Base-by-base conservation (phyloP, 495 filamentous ascomycete genomes). In the Diplogelasinospora grovesii region DNA sequence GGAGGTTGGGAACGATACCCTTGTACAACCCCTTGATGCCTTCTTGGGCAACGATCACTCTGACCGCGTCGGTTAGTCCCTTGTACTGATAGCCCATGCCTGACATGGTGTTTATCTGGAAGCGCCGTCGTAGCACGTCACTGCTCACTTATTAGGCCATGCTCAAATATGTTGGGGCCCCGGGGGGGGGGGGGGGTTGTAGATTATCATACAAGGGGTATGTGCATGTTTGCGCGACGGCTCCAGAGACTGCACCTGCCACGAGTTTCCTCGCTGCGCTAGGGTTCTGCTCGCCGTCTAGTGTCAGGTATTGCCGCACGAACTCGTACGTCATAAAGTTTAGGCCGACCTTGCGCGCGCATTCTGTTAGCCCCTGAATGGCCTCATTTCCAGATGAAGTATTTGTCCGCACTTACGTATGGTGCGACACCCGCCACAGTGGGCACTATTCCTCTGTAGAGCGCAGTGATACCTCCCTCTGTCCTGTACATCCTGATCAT, bases 251-350 rank as follows among this genome's bases (percentile, higher is more conserved):
- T 8, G 90, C 92, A 18, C 92, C 92, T 10, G 92, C 92, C 10
- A 77, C 69, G 16, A 98, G 69, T 57, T 97, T 98, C 36, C 93
- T 80, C 46, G 74, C 59, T 0, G 86, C 70, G 42, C 68, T 77
- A 4, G 92, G 92, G 45, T 95, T 89, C 54, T 83, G 75, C 27
- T 95, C 79, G 9, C 92, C 93, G 34, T 95, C 87, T 0, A 81
- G 81, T 0, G 92, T 98, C 46, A 98, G 66, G 45, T 84, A 83
- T 48, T 81, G 79, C 37, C 92, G 81, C 41, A 90, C 77, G 10
- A 78, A 80, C 62, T 98, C 92, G 60, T 98, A 98, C 18, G 81
- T 85, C 86, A 97, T 97, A 68, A 98, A 98, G 60, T 97, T 98
- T 33, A 98, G 68, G 22, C 92, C 92, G 32, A 95, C 88, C 85